Evolutionary conservation across 2,329 filamentous ascomycete species (phyloP), one percentile per base, ranked within the genome.

Genomic region (Chlorencoelia australis): DNA sequence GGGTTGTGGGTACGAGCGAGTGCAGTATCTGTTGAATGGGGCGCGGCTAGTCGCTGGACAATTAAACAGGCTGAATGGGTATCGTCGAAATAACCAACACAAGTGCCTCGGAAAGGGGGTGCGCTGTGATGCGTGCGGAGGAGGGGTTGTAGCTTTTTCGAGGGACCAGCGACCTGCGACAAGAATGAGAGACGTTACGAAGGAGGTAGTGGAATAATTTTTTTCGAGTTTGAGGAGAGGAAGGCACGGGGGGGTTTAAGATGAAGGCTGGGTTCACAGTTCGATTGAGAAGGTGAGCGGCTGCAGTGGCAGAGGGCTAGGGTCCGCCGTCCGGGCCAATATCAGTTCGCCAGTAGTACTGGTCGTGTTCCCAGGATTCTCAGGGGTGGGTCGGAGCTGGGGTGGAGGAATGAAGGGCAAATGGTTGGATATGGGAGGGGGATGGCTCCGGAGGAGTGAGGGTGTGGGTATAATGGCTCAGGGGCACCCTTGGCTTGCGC

Each of bases 151-250:
- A 37, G 21, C 18, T 11, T 4, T 17, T 7, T 17, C n/a, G 21
- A 25, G 19, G 28, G 33, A 35, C 22, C 13, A 29, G 16, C 33
- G 33, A 39, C 37, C 37, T 39, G 37, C 37, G 37, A 39, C 37
- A 30, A 39, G 32, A 39, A 31, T n/a, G 37, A 35, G 32, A 35
- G 31, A 35, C 17, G 32, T 34, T 20, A 33, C 4, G 18, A 21
- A 6, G 15, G 28, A 17, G 15, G 17, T 9, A 30, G 9, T 30
- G 27, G 15, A 24, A 28, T 17, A 7, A 18, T 21, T 32, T 18
- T 13, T 18, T 32, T 24, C 31, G 30, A 34, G 36, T 39, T 34
- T 35, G 37, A 35, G 25, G 26, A 19, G 15, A 28, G 20, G 26
- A 35, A 21, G 33, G 27, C 35, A 33, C 29, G 33, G 26, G 21